phyloP scores from a whole-genome alignment of 306 rosid species.

The barrel medic (Medicago truncatula) region DNA sequence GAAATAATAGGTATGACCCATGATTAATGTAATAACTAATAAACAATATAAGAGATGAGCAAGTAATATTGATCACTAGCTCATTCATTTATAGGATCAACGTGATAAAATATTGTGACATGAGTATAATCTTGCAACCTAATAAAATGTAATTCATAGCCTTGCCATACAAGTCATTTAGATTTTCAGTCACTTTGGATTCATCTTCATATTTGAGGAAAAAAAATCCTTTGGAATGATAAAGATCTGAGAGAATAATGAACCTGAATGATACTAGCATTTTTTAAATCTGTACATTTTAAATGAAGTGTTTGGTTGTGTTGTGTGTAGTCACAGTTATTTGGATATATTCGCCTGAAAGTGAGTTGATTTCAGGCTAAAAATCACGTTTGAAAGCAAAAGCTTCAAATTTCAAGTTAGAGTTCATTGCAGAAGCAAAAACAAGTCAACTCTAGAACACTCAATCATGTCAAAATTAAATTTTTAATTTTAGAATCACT shows the following conservation, averaged over 20 bases:
- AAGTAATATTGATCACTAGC: neutral
- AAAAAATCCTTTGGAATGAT: neutral
- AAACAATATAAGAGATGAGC: neutral
- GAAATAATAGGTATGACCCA: neutral
- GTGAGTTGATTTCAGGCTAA: neutral
- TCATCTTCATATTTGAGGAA: constrained; percentile 2
- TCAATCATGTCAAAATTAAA: neutral
- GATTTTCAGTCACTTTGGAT: constrained; percentile 2
- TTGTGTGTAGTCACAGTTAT: too few relatives aligned
- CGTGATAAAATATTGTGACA: neutral
- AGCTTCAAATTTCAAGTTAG: neutral
- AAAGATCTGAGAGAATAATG: constrained; percentile 19
- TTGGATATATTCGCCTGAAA: neutral
- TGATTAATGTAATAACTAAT: neutral
- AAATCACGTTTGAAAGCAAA: neutral
- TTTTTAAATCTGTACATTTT: neutral
- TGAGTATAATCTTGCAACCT: neutral
- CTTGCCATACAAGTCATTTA: constrained; percentile 22
- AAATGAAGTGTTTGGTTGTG: neutral
- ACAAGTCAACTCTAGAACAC: neutral
- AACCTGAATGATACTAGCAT: neutral
- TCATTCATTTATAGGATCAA: constrained; percentile 26
- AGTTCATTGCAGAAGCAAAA: neutral
- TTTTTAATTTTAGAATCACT: neutral
- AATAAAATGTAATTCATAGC: neutral